Conservation (phyloP, 306 rosid species). For the Medicago truncatula region DNA sequence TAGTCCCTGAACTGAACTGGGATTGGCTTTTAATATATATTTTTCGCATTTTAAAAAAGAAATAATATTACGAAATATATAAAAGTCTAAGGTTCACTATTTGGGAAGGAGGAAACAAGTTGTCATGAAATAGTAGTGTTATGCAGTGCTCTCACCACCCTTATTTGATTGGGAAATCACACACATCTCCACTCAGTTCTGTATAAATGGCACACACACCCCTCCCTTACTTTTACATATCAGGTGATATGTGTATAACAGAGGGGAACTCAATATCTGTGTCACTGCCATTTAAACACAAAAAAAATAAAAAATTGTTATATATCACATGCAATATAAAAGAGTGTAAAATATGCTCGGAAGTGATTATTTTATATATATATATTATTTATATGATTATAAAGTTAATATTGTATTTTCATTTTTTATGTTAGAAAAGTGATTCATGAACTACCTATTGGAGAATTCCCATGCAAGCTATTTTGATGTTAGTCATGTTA, state of each 20-base stretch:
- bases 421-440: neutral
- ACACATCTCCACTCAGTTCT: neutral
- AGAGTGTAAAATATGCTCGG: too few relatives aligned
- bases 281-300: too few relatives aligned
- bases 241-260: neutral
- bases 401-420: neutral
- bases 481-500: slow-evolving; percentile 24
- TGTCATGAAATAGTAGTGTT: slow-evolving; percentile 3
- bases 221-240: too few relatives aligned
- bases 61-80: neutral
- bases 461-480: slow-evolving; percentile 25
- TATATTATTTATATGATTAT: too few relatives aligned
- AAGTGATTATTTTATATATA: too few relatives aligned
- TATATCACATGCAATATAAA: too few relatives aligned
- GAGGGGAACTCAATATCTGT: neutral
- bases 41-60: too few relatives aligned
- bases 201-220: neutral
- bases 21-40: too few relatives aligned
- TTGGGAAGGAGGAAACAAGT: slow-evolving; percentile 23
- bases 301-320: too few relatives aligned
- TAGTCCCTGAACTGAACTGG: too few relatives aligned
- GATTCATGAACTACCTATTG: slow-evolving; percentile 16
- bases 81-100: slow-evolving; percentile 1
- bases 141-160: neutral
- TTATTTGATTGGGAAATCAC: neutral